phyloP scores from a whole-genome alignment of 495 filamentous ascomycete species.

The Penicillium desertorum region DNA sequence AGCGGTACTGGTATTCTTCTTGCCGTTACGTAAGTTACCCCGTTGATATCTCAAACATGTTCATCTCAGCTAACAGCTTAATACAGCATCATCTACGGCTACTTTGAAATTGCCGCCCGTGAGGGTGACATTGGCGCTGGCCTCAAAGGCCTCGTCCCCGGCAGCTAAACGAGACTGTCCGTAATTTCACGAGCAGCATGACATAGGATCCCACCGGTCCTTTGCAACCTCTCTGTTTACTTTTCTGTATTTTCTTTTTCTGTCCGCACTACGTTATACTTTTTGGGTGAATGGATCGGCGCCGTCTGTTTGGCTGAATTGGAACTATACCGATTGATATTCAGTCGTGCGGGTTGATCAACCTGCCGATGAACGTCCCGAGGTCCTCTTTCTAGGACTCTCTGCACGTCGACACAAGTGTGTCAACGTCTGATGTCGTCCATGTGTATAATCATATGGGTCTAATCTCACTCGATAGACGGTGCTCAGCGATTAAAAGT shows the following conservation, averaged over 20 bases:
- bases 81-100: conserved; percentile 90
- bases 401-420: neutral
- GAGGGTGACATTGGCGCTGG: conserved; percentile 87
- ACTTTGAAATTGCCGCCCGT: conserved; percentile 98
- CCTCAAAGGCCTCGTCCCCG: conserved; percentile 81
- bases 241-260: conserved; percentile 30
- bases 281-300: conserved; percentile 27
- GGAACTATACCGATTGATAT: neutral
- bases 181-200: conserved; percentile 41
- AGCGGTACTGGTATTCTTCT: conserved; percentile 96
- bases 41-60: conserved; percentile 1
- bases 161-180: conserved; percentile 40
- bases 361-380: neutral
- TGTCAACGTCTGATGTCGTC: neutral
- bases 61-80: conserved; percentile 19
- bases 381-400: neutral
- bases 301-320: conserved; percentile 6
- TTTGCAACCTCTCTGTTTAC: conserved; percentile 27
- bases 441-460: neutral
- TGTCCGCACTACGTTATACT: conserved; percentile 29
- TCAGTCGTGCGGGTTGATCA: neutral
- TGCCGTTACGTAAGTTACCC: conserved; percentile 88
- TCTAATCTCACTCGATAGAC: neutral
- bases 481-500: conserved; percentile 12
- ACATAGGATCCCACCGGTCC: conserved; percentile 27